A percentile compares a stretch with the other conserved stretches of the same genome.
These are phyloP conservation scores for Actinidia arguta DNA, from an alignment of 179 eudicot genomes.

Conservation along the genomic window DNA sequence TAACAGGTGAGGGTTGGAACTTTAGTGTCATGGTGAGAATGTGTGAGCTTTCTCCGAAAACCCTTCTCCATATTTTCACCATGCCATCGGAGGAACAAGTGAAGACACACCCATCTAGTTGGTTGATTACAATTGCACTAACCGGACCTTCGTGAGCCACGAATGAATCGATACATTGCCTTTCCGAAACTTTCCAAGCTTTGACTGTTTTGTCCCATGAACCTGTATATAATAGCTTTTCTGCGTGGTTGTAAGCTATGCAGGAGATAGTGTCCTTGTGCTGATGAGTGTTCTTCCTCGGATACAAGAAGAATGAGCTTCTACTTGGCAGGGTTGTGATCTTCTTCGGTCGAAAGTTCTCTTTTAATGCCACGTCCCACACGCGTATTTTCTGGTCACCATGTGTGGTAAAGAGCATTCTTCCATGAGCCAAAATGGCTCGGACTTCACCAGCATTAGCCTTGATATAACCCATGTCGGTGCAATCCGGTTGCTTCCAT, in stretches of 20 bases:
- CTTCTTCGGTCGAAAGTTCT: constrained; percentile 48
- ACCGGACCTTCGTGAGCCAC: constrained; percentile 59
- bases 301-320: constrained; percentile 30
- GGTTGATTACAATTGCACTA: constrained; percentile 56
- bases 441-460: constrained; percentile 47
- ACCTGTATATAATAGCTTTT: constrained; percentile 62
- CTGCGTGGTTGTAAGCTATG: constrained; percentile 63
- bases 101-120: constrained; percentile 59
- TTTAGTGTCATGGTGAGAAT: constrained; percentile 61
- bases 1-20: constrained; percentile 59
- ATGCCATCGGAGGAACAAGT: constrained; percentile 69
- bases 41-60: constrained; percentile 56
- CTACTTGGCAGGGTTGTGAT: constrained; percentile 48
- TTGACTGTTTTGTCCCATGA: constrained; percentile 65
- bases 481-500: constrained; percentile 60
- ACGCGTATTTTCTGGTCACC: constrained; percentile 54
- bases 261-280: constrained; percentile 65
- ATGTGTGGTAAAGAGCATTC: constrained; percentile 61
- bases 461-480: constrained; percentile 53
- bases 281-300: constrained; percentile 28
- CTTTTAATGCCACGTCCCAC: constrained; percentile 37
- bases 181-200: constrained; percentile 56
- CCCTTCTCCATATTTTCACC: constrained; percentile 69
- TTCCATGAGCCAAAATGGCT: constrained; percentile 46
- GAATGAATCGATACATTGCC: constrained; percentile 59